Base-by-base conservation (phyloP, 805 yeast genomes). In the Saccharomycopsis fodiens region DNA sequence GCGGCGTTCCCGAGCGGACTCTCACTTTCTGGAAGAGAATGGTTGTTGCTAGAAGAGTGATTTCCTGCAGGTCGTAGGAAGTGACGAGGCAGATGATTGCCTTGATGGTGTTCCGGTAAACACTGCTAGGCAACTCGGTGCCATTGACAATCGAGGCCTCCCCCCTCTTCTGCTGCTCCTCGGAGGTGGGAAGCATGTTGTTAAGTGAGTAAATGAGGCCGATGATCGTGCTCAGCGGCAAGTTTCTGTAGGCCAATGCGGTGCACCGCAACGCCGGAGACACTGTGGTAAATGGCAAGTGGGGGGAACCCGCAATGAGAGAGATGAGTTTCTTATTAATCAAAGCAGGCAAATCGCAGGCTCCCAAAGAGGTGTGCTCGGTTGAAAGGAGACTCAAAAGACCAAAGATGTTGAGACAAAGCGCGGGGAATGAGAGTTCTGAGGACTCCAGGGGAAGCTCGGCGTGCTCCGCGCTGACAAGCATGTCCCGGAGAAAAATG, bases 131-230 rank as follows among this genome's bases (percentile, higher is more conserved):
- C 7, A 7, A 15, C 7, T 32, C 20, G 7, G 12, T 6, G 15
- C 36, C 36, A 15, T 36, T 57, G 46, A 45, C 50, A 19, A 2
- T 39, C 19, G 30, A 32, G 8, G 44, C 39, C 46, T 21, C 17
- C 27, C 23, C 32, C 16, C 23, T 37, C 6, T 31, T 36, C 34
- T n/a, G 38, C 27, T 12, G 37, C n/a, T 35, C 38, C 21, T 38
- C 38, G 21, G 43, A 30, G 44, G 70, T 74, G 42, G 81, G 74
- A 27, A 91, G 64, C 48, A 84, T 61, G 59, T 93, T 93, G 16
- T 85, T 78, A 52, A 91, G 69, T 0, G 94, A 79, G 63, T 93
- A 93, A 42, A 93, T 78, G 1, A 91, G 75, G 5, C 95, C 81
- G 6, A 88, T 85, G 19, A 84, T 79, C 1, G 85, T 77, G 58